Percentiles rank a stretch among this genome's conserved stretches.
Evolutionary conservation across 2,329 filamentous ascomycete species (phyloP).

Genomic region (Sarocladium oryzae): DNA sequence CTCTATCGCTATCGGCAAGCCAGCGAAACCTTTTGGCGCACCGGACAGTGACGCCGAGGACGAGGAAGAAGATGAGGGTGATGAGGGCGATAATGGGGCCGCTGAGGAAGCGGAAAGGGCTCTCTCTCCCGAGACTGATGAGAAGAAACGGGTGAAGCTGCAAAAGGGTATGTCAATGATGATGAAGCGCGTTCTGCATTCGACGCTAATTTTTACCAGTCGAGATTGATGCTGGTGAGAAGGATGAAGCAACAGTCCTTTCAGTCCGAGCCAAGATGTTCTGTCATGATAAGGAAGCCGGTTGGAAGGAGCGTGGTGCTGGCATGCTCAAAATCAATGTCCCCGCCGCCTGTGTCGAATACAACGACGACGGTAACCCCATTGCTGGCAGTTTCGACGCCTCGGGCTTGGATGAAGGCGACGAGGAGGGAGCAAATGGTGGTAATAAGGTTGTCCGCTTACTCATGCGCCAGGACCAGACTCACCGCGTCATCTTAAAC

Average conservation of each 20-base stretch:
- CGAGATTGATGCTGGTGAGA: slow-evolving; percentile 76
- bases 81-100: slow-evolving; percentile 31
- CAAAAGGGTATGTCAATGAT: slow-evolving; percentile 59
- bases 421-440: slow-evolving; percentile 22
- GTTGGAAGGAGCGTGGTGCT: slow-evolving; percentile 85
- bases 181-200: background rate
- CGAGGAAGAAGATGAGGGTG: slow-evolving; percentile 28
- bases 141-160: slow-evolving; percentile 59
- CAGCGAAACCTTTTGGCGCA: slow-evolving; percentile 69
- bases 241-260: slow-evolving; percentile 70
- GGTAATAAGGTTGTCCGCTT: slow-evolving; percentile 57
- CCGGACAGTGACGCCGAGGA: slow-evolving; percentile 59
- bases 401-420: slow-evolving; percentile 40
- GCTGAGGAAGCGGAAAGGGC: slow-evolving; percentile 42
- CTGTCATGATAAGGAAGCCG: slow-evolving; percentile 61
- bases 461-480: slow-evolving; percentile 87
- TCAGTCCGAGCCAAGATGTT: slow-evolving; percentile 79
- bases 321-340: slow-evolving; percentile 83
- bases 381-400: slow-evolving; percentile 50
- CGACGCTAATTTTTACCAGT: slow-evolving; percentile 38
- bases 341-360: slow-evolving; percentile 48
- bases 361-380: slow-evolving; percentile 43
- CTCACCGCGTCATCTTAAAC: slow-evolving; percentile 80
- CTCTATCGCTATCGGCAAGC: slow-evolving; percentile 49
- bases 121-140: slow-evolving; percentile 46